These are phyloP conservation scores for Plantago major DNA, from an alignment of 257 asterid genomes.

Conservation along the genomic window DNA sequence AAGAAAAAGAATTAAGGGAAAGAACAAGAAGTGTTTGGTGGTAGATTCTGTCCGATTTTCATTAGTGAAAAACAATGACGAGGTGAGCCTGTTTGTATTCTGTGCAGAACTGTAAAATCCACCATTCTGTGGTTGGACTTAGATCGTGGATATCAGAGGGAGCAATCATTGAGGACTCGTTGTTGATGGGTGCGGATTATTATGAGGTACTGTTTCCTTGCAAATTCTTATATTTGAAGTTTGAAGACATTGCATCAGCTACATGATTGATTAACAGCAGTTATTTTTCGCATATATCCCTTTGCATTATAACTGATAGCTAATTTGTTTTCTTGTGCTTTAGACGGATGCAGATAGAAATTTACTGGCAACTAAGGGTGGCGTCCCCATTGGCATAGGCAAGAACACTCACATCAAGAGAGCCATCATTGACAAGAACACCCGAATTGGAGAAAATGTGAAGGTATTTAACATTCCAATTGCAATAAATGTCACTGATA, in stretches of 20 bases:
- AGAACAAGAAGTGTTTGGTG: too few relatives aligned
- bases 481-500: neutral
- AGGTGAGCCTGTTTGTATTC: neutral
- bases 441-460: conserved; percentile 78
- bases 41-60: too few relatives aligned
- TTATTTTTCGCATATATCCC: neutral
- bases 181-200: conserved; percentile 94
- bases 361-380: conserved; percentile 61
- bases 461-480: conserved; percentile 36
- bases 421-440: conserved; percentile 93
- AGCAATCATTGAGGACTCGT: conserved; percentile 78
- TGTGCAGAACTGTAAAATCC: conserved; percentile 86
- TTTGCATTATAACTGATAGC: conserved; percentile 3
- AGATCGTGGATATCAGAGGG: conserved; percentile 96
- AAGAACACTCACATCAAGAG: conserved; percentile 71
- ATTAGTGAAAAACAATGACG: too few relatives aligned
- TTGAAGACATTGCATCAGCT: neutral
- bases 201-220: conserved; percentile 62
- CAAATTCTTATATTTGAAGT: neutral
- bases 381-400: conserved; percentile 88
- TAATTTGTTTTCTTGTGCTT: conserved; percentile 13
- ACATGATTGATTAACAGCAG: neutral
- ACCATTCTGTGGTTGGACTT: conserved; percentile 91
- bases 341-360: conserved; percentile 85
- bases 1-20: too few relatives aligned